Base-by-base conservation (phyloP, 768 basidiomycete genomes). In the Kwoniella sp. region DNA sequence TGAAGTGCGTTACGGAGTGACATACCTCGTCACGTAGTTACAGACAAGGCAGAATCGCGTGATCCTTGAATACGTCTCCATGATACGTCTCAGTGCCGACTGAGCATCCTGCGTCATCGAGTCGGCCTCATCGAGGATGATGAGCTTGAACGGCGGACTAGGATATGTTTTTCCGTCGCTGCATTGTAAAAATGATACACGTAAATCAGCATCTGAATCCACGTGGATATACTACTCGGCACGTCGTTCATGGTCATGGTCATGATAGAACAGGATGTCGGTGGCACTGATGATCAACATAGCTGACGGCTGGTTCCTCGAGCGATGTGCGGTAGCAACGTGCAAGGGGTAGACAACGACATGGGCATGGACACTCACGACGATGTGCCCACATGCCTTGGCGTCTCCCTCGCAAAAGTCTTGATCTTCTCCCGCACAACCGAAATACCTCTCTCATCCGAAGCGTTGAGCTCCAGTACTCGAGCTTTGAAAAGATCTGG, bases 71-170 rank as follows among this genome's bases (percentile, higher is more conserved):
- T 98, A 93, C n/a, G 88, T 94, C 82, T 99, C 96, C 96, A 99
- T 99, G 78, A 98, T 98, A n/a, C 96, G 87, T 47, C 96, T 86
- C 45, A 99, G 84, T 0, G 96, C 96, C 34, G 90, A 93, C 80
- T 99, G 96, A 4, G 96, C 96, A 77, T 99, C 96, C 82, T 98
- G 95, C 4, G 96, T 99, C 96, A 99, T 99, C 4, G 93, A 95
- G 80, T 99, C 96, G 23, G 96, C 96, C 82, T 99, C 96, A 74
- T 99, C 96, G 26, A 99, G 86, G 68, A 99, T 98, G 77, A 99
- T 90, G 69, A 99, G 95, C 80, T 99, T 99, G 84, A 92, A 99
- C 0, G 96, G 96, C 15, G 96, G 96, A 79, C 91, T 95, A 50
- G 94, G 95, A 77, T 97, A 98, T 48, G 84, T 85, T 75, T 90